Evolutionary conservation across 768 basidiomycete species (phyloP).

Genomic region (Kwoniella shandongensis): DNA sequence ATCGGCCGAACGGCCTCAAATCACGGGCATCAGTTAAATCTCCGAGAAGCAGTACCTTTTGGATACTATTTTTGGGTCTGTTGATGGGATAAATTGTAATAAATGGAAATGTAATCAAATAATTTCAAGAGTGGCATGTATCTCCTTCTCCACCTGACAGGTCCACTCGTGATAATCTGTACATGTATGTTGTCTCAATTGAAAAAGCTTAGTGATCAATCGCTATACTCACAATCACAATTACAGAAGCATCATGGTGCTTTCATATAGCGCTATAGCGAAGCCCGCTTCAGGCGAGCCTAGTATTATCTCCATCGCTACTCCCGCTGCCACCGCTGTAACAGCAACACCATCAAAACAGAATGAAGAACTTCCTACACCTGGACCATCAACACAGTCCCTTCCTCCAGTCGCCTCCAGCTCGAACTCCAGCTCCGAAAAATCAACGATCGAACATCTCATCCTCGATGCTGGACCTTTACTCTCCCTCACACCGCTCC

Average conservation of each 20-base stretch:
- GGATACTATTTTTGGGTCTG: no score
- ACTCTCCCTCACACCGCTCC: slow-evolving; percentile 74
- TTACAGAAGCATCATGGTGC: slow-evolving; percentile 37
- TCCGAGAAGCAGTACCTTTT: no score
- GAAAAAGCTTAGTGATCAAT: no score
- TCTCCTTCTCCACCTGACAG: slow-evolving; percentile 8
- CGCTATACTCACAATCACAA: no score
- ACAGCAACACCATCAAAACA: not conserved
- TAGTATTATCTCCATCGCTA: slow-evolving; percentile 20
- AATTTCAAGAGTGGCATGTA: not conserved
- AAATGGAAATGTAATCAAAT: not conserved
- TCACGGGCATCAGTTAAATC: no score
- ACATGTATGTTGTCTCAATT: not conserved
- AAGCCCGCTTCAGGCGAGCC: slow-evolving; percentile 19
- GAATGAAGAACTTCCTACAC: not conserved
- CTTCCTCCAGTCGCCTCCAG: not conserved
- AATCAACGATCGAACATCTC: slow-evolving; percentile 59
- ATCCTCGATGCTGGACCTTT: slow-evolving; percentile 93
- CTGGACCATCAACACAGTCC: not conserved
- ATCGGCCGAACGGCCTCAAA: slow-evolving; percentile 9
- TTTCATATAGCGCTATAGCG: slow-evolving; percentile 42
- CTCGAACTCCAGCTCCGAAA: slow-evolving; percentile 8
- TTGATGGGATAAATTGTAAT: not conserved
- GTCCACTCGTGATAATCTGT: not conserved
- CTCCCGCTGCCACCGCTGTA: not conserved